phyloP scores from a whole-genome alignment of 164 flowering plant genomes.

The Magnolia sinica region DNA sequence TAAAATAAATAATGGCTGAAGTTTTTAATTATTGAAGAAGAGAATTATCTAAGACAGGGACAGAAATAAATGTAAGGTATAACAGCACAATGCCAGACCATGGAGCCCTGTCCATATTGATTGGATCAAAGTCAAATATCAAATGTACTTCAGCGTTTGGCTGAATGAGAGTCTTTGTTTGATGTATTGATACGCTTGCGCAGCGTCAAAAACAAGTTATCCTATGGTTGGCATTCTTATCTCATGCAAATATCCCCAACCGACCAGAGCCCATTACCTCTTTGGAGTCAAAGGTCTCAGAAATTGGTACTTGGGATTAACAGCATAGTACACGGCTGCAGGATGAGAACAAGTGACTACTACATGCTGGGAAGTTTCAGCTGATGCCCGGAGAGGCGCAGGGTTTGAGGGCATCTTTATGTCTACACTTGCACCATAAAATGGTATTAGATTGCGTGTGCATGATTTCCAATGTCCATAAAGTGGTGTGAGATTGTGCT shows the following conservation, averaged over 20 bases:
- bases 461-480: not conserved
- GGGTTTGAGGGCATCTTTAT: not conserved
- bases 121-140: no score
- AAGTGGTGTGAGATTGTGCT: no score
- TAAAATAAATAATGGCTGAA: not conserved
- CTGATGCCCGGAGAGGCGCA: not conserved
- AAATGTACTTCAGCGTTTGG: not conserved
- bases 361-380: not conserved
- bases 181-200: not conserved
- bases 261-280: no score
- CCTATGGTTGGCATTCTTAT: no score
- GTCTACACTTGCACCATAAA: no score
- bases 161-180: not conserved
- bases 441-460: not conserved
- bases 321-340: not conserved
- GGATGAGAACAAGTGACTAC: not conserved
- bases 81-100: not conserved
- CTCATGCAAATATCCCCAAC: no score
- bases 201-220: no score
- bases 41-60: not conserved
- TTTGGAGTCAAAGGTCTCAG: no score
- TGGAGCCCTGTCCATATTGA: not conserved
- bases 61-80: not conserved
- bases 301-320: not conserved
- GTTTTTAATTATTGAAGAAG: not conserved